Conservation (phyloP, 2,329 filamentous ascomycete species). For the Xylariaceae sp. region DNA sequence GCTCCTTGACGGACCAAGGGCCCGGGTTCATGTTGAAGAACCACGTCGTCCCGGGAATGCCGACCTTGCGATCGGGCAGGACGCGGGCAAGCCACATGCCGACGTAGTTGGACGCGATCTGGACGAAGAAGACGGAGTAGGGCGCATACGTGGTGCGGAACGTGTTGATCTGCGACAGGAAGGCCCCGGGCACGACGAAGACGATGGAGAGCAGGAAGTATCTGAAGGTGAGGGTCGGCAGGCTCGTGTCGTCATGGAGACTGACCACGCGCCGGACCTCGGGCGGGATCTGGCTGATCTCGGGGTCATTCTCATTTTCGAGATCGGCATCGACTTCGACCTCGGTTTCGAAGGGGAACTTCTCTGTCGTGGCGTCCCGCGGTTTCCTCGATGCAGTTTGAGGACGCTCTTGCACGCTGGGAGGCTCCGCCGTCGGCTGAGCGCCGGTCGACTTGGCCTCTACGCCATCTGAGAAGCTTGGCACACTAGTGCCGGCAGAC, state of each 20-base stretch:
- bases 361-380: slow-evolving; percentile 10
- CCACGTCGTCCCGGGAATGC: slow-evolving; percentile 41
- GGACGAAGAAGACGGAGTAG: slow-evolving; percentile 58
- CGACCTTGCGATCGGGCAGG: slow-evolving; percentile 42
- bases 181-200: slow-evolving; percentile 52
- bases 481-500: slow-evolving; percentile 11
- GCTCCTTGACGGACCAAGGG: slow-evolving; percentile 53
- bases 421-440: slow-evolving; percentile 6
- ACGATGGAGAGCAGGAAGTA: slow-evolving; percentile 51
- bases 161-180: slow-evolving; percentile 50
- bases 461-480: slow-evolving; percentile 6
- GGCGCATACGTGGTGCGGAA: slow-evolving; percentile 53
- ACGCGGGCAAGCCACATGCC: slow-evolving; percentile 47
- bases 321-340: slow-evolving; percentile 26
- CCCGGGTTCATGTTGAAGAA: slow-evolving; percentile 51
- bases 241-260: slow-evolving; percentile 49
- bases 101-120: slow-evolving; percentile 51
- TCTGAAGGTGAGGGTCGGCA: slow-evolving; percentile 54
- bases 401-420: neutral
- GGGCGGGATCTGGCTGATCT: slow-evolving; percentile 47
- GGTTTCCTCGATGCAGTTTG: neutral
- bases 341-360: slow-evolving; percentile 19
- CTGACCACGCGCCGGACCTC: slow-evolving; percentile 53
- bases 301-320: slow-evolving; percentile 41
- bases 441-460: slow-evolving; percentile 12